Evolutionary conservation across 495 filamentous ascomycete species (phyloP).

Genomic region (Penicillium lividum): DNA sequence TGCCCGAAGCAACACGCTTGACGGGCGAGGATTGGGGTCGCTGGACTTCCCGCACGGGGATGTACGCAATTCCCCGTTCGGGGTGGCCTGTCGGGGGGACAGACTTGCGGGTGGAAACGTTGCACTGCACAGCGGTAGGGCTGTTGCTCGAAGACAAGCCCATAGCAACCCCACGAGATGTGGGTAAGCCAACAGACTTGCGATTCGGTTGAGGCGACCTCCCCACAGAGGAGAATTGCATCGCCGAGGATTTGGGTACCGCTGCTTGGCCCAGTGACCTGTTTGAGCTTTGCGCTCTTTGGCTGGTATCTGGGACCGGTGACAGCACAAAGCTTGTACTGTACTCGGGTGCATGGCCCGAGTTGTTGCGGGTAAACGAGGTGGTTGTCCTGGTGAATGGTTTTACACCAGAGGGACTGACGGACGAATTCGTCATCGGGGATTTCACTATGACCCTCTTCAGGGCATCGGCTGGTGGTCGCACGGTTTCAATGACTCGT

Average conservation of each 20-base stretch:
- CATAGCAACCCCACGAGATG: background rate
- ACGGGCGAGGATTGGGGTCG: background rate
- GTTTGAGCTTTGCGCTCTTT: slow-evolving; percentile 4
- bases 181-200: background rate
- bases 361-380: background rate
- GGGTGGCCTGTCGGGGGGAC: background rate
- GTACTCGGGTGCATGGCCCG: background rate
- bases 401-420: slow-evolving; percentile 5
- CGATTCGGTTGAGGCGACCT: background rate
- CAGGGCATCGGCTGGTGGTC: slow-evolving; percentile 9
- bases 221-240: background rate
- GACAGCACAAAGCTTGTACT: slow-evolving; percentile 6
- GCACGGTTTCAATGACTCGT: slow-evolving; percentile 5
- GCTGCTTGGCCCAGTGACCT: slow-evolving; percentile 1
- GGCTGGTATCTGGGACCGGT: slow-evolving; percentile 3
- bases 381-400: slow-evolving; percentile 2
- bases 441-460: slow-evolving; percentile 12
- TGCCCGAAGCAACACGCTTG: background rate
- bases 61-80: background rate
- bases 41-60: background rate
- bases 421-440: slow-evolving; percentile 11
- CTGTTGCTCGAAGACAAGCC: background rate
- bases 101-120: background rate
- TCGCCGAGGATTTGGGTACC: background rate
- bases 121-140: background rate